Percentiles rank a stretch among this genome's conserved stretches.
phyloP scores from a whole-genome alignment of 192 early-diverging fungal species.

The Coemansia aciculifera region DNA sequence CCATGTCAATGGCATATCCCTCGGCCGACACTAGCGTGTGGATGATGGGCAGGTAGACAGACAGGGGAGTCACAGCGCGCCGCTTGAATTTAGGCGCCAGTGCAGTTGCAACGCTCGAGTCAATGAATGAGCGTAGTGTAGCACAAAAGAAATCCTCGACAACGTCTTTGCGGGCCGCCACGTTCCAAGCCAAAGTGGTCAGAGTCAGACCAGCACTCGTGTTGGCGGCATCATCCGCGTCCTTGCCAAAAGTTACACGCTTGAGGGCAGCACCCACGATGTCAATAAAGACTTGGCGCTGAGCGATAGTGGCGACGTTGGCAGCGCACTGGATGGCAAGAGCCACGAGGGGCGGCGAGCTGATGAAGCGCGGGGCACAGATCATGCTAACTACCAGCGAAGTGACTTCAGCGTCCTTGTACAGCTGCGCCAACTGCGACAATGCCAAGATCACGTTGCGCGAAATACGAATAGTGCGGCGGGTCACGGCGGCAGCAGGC shows the following conservation, averaged over 20 bases:
- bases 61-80: constrained; percentile 27
- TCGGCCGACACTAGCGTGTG: constrained; percentile 60
- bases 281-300: constrained; percentile 59
- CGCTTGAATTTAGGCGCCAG: constrained; percentile 15
- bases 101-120: constrained; percentile 28
- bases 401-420: constrained; percentile 54
- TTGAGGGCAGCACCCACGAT: constrained; percentile 53
- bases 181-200: constrained; percentile 20
- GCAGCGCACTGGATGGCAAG: constrained; percentile 61
- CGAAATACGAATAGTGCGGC: constrained; percentile 26
- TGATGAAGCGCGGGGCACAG: constrained; percentile 60
- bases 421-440: constrained; percentile 29
- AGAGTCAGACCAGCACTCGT: constrained; percentile 25
- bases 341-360: constrained; percentile 47
- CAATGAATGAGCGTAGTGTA: constrained; percentile 40
- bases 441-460: constrained; percentile 47
- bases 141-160: constrained; percentile 32
- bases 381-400: constrained; percentile 65
- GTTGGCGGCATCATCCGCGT: constrained; percentile 16
- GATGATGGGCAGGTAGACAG: constrained; percentile 62
- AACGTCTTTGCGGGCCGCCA: constrained; percentile 23
- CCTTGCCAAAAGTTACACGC: constrained; percentile 30
- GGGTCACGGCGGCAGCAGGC: neutral
- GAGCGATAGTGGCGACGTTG: constrained; percentile 62
- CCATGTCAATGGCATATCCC: constrained; percentile 60